These are phyloP conservation scores for Colletotrichum simmondsii DNA, from an alignment of 2,329 filamentous ascomycete genomes.

Conservation along the genomic window DNA sequence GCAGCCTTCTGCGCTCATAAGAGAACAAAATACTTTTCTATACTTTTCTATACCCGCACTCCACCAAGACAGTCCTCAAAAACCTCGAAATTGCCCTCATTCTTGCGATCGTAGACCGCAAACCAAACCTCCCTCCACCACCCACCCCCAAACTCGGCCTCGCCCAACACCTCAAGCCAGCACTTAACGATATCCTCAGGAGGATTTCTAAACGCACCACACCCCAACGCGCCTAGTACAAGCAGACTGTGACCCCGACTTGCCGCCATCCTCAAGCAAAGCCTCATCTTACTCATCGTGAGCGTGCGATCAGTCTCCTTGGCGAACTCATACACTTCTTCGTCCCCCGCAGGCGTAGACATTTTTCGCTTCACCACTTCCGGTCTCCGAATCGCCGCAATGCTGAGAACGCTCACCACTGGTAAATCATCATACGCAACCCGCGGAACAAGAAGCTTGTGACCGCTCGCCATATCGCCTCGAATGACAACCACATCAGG, in stretches of 20 bases:
- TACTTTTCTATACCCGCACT: too few species aligned
- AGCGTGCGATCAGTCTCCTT: slow-evolving; percentile 56
- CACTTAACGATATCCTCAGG: slow-evolving; percentile 69
- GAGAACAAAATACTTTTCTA: too few species aligned
- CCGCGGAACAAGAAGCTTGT: slow-evolving; percentile 54
- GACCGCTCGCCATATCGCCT: slow-evolving; percentile 55
- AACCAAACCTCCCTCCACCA: slow-evolving; percentile 75
- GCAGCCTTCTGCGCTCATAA: too few species aligned
- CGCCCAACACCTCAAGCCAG: slow-evolving; percentile 69
- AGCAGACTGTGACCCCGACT: slow-evolving; percentile 65
- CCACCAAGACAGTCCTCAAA: too few species aligned
- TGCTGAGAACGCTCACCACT: slow-evolving; percentile 68
- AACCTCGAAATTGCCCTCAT: slow-evolving; percentile 60
- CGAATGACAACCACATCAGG: slow-evolving; percentile 70
- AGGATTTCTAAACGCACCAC: slow-evolving; percentile 75
- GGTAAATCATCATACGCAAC: slow-evolving; percentile 51
- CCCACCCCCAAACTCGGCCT: slow-evolving; percentile 70
- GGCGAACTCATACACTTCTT: slow-evolving; percentile 51
- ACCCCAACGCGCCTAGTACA: slow-evolving; percentile 76
- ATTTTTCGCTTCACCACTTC: slow-evolving; percentile 35
- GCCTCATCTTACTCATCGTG: slow-evolving; percentile 72
- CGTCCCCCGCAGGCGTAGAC: slow-evolving; percentile 35
- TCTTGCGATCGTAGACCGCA: slow-evolving; percentile 63
- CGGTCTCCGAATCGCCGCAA: slow-evolving; percentile 65
- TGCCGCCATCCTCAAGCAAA: slow-evolving; percentile 70